Conservation (phyloP, 768 basidiomycete species). For the Suillus discolor region DNA sequence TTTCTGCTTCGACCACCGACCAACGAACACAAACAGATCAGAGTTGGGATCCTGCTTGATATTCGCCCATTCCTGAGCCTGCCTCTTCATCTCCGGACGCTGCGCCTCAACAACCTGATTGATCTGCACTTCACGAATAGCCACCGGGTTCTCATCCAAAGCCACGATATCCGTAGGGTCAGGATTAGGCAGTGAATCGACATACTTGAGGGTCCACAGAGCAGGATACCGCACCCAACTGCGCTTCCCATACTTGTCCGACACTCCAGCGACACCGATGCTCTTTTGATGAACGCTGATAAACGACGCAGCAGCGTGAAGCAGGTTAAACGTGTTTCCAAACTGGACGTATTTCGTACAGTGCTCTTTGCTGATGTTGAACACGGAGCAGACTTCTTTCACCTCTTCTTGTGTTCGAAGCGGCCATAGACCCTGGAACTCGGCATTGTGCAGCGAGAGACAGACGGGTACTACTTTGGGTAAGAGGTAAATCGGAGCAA, state of each 20-base stretch:
- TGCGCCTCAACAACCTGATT: conserved; percentile 83
- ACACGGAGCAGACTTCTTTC: conserved; percentile 97
- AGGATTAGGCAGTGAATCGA: conserved; percentile 93
- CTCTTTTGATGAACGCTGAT: conserved; percentile 94
- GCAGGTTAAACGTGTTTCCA: conserved; percentile 95
- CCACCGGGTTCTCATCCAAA: conserved; percentile 75
- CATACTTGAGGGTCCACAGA: conserved; percentile 93
- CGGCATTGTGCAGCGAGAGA: conserved; percentile 93
- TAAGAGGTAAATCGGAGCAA: conserved; percentile 87
- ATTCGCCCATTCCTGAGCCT: conserved; percentile 94
- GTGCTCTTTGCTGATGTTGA: conserved; percentile 95
- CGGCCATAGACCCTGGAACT: conserved; percentile 97
- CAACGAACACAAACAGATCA: conserved; percentile 94
- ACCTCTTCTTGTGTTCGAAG: conserved; percentile 96
- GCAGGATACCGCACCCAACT: conserved; percentile 97
- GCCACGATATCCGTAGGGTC: conserved; percentile 95
- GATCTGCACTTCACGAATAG: conserved; percentile 71
- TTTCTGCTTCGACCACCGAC: conserved; percentile 98
- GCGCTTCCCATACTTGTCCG: conserved; percentile 97
- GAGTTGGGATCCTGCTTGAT: conserved; percentile 89
- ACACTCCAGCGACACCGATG: conserved; percentile 93
- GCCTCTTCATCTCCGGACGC: conserved; percentile 87
- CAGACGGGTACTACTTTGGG: conserved; percentile 91
- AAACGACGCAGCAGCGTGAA: conserved; percentile 91
- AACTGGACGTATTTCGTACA: conserved; percentile 98